phyloP scores from a whole-genome alignment of 306 rosid genomes.

The Dalbergia cochinchinensis region DNA sequence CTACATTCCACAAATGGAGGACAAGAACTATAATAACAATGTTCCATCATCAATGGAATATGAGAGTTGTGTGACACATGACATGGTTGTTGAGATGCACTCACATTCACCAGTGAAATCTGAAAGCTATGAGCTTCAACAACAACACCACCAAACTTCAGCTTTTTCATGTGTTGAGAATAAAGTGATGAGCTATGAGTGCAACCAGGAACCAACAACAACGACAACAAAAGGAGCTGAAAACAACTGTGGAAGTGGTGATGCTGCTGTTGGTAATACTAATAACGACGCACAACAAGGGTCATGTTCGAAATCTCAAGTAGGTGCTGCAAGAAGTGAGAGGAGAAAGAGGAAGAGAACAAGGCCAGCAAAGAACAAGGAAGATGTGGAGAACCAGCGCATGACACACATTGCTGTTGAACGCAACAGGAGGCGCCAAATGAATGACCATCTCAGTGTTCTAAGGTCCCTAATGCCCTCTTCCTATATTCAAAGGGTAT shows the following conservation, averaged over 20 bases:
- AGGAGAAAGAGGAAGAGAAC: slow-evolving; percentile 84
- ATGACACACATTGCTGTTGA: slow-evolving; percentile 98
- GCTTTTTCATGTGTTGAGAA: slow-evolving; percentile 52
- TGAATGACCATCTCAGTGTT: slow-evolving; percentile 94
- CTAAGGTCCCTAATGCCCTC: slow-evolving; percentile 91
- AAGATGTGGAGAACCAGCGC: slow-evolving; percentile 91
- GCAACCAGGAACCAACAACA: slow-evolving; percentile 56
- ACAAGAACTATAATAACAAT: slow-evolving; percentile 8
- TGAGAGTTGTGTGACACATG: slow-evolving; percentile 79
- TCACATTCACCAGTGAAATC: slow-evolving; percentile 67
- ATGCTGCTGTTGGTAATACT: background rate
- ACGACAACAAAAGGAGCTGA: slow-evolving; percentile 18
- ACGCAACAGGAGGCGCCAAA: slow-evolving; percentile 90
- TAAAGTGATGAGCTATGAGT: slow-evolving; percentile 46
- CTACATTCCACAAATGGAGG: slow-evolving; percentile 51
- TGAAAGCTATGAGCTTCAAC: slow-evolving; percentile 60
- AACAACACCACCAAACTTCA: slow-evolving; percentile 43
- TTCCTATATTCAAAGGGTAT: slow-evolving; percentile 84
- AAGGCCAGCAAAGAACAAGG: slow-evolving; percentile 79
- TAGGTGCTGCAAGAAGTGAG: slow-evolving; percentile 46
- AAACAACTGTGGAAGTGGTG: slow-evolving; percentile 17
- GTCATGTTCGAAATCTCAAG: slow-evolving; percentile 43
- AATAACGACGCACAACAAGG: slow-evolving; percentile 18
- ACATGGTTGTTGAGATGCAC: slow-evolving; percentile 58
- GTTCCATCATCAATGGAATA: slow-evolving; percentile 58